Percentiles rank a stretch among this genome's conserved stretches.
phyloP scores from a whole-genome alignment of 2,329 filamentous ascomycete genomes.

The Fusarium pseudograminearum region DNA sequence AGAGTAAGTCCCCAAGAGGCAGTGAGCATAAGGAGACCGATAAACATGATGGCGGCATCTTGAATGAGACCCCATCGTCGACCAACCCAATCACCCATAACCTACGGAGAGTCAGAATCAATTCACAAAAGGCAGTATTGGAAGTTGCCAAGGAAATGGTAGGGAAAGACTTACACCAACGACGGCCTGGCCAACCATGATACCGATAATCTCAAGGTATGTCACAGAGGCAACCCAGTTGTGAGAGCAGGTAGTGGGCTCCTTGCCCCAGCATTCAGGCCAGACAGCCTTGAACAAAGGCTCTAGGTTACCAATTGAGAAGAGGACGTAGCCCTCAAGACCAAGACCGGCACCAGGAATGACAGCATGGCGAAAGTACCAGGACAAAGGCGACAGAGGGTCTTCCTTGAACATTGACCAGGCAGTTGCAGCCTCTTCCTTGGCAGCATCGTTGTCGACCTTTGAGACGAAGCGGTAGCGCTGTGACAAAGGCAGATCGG shows the following conservation, averaged over 20 bases:
- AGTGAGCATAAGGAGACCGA: conserved; percentile 91
- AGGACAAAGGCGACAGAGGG: conserved; percentile 83
- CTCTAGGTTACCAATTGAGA: conserved; percentile 94
- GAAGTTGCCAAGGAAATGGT: background rate
- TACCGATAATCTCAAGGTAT: conserved; percentile 93
- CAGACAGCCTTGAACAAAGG: conserved; percentile 84
- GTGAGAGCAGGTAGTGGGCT: conserved; percentile 73
- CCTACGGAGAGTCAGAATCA: conserved; percentile 49
- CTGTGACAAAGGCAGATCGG: conserved; percentile 79
- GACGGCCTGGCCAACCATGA: conserved; percentile 91
- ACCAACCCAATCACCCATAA: conserved; percentile 79
- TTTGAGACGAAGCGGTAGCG: conserved; percentile 80
- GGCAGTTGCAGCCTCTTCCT: conserved; percentile 73
- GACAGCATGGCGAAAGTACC: conserved; percentile 91
- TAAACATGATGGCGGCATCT: conserved; percentile 92
- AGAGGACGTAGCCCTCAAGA: conserved; percentile 94
- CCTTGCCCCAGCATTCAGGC: conserved; percentile 78
- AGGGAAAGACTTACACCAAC: conserved; percentile 73
- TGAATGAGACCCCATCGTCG: conserved; percentile 96
- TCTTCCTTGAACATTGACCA: conserved; percentile 88
- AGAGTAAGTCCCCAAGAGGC: conserved; percentile 88
- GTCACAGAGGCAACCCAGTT: conserved; percentile 88
- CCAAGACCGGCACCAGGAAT: conserved; percentile 92
- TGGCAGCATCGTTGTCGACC: conserved; percentile 78
- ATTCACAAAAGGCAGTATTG: background rate